These are phyloP conservation scores for Poa pratensis DNA, from an alignment of 176 grass and related monocot species.

Conservation along the genomic window DNA sequence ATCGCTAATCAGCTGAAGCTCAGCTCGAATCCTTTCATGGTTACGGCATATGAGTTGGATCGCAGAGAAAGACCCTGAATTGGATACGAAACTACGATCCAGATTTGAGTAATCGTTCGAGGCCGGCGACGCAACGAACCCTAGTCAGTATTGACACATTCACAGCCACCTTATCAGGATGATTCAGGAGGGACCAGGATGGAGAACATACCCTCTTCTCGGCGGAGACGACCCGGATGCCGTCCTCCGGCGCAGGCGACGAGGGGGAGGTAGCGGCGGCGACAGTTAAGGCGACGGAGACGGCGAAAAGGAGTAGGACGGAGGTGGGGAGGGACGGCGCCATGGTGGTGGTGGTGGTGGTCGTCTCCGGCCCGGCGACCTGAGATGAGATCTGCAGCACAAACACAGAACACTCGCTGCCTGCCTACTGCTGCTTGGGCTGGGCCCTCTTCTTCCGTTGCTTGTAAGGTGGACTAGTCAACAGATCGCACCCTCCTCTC, in stretches of 20 bases:
- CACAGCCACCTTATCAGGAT: neutral
- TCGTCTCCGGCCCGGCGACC: conserved; percentile 34
- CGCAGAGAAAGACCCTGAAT: neutral
- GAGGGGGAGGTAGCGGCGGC: neutral
- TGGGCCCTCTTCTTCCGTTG: neutral
- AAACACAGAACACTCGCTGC: neutral
- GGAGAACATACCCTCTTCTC: conserved; percentile 53
- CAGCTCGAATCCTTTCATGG: neutral
- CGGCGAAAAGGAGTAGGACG: neutral
- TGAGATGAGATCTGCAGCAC: conserved; percentile 7
- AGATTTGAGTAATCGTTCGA: conserved; percentile 9
- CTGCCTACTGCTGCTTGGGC: conserved; percentile 11
- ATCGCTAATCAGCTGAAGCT: neutral
- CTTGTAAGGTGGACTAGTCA: neutral
- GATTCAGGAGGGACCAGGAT: too few relatives aligned
- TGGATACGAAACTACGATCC: neutral
- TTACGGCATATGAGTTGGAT: neutral
- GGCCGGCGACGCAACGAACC: neutral
- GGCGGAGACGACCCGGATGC: conserved; percentile 58
- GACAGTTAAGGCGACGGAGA: neutral
- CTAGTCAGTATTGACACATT: neutral
- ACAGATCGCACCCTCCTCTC: neutral
- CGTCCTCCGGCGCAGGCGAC: conserved; percentile 17
- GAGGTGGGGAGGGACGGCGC: conserved; percentile 6
- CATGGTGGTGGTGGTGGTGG: conserved; percentile 35